Percentiles rank a stretch among this genome's conserved stretches.
Conservation (phyloP, 306 rosid genomes). For the Lablab purpureus region DNA sequence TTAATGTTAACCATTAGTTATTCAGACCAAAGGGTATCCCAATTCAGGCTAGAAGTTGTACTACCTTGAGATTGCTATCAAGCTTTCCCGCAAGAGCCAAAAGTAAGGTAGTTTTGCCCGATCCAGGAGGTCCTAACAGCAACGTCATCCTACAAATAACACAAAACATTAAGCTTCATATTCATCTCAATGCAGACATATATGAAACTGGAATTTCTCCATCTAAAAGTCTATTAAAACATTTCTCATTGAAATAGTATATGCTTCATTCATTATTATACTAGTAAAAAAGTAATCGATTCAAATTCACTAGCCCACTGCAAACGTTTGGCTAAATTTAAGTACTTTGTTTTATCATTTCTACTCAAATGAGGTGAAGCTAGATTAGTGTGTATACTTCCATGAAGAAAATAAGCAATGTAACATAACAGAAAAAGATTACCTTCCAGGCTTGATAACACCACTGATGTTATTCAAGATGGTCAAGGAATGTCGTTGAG, state of each 20-base stretch:
- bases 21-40: background rate
- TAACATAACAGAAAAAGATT: background rate
- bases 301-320: background rate
- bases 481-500: conserved; percentile 63
- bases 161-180: background rate
- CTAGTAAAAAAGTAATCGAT: background rate
- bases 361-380: background rate
- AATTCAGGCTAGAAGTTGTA: background rate
- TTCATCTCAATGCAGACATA: conserved; percentile 14
- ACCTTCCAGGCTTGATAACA: conserved; percentile 78
- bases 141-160: conserved; percentile 74
- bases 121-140: conserved; percentile 88
- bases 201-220: conserved; percentile 51
- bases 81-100: conserved; percentile 85
- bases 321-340: conserved; percentile 7
- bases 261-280: background rate
- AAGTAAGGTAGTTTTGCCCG: conserved; percentile 84
- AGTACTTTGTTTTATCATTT: background rate
- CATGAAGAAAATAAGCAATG: background rate
- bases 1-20: background rate
- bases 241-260: background rate
- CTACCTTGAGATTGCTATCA: conserved; percentile 66
- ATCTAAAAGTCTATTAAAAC: background rate
- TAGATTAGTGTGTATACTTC: background rate
- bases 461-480: conserved; percentile 72